These are phyloP conservation scores for Apiotrichum gracile DNA, from an alignment of 1,284 basidiomycete species.

Conservation along the genomic window DNA sequence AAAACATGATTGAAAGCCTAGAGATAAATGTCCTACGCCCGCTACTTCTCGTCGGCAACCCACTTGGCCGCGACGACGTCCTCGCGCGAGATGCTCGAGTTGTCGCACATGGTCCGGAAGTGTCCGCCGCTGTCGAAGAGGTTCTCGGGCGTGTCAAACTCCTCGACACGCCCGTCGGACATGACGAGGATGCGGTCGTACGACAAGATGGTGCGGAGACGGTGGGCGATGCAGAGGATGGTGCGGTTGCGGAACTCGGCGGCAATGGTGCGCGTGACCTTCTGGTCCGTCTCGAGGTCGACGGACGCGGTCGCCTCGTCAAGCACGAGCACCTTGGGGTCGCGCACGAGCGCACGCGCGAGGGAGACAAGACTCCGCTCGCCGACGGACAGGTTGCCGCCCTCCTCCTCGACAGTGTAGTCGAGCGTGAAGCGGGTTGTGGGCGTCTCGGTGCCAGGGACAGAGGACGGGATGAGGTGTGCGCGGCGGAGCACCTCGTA, in stretches of 20 bases:
- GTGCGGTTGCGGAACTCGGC: conserved; percentile 61
- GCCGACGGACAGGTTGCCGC: conserved; percentile 66
- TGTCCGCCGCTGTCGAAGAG: conserved; percentile 66
- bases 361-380: conserved; percentile 63
- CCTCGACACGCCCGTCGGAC: conserved; percentile 62
- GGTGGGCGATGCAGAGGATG: conserved; percentile 61
- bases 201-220: conserved; percentile 68
- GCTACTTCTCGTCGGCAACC: neutral
- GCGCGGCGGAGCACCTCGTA: conserved; percentile 78
- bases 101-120: conserved; percentile 69
- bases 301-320: conserved; percentile 53
- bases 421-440: conserved; percentile 67
- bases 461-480: conserved; percentile 55
- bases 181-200: conserved; percentile 70
- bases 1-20: neutral
- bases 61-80: conserved; percentile 50
- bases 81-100: conserved; percentile 62
- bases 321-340: conserved; percentile 55
- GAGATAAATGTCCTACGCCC: neutral
- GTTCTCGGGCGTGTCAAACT: conserved; percentile 71
- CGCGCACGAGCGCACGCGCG: conserved; percentile 59
- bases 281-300: conserved; percentile 61
- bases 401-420: conserved; percentile 75
- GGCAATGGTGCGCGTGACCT: conserved; percentile 50
- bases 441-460: conserved; percentile 21